Evolutionary conservation across 2,329 filamentous ascomycete genomes (phyloP), one percentile per base, ranked within the genome.

Genomic region (Sclerotinia subarctica): DNA sequence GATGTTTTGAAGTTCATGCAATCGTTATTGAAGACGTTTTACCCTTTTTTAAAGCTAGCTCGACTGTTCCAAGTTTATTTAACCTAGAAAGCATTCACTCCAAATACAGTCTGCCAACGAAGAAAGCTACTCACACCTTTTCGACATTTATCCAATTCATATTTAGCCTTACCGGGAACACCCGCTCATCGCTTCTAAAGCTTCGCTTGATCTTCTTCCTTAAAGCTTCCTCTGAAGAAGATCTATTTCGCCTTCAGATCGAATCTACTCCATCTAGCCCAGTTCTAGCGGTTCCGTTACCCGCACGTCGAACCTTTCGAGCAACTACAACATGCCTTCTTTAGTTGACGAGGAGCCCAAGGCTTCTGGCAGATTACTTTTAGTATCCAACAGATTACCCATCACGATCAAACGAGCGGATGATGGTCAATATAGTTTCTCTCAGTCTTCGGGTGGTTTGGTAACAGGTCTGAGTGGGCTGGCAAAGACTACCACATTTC

Each of bases 331-430:
- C 69, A 77, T 77, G 76, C 73, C 74, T 62, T 69, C 74, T 15
- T 49, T 73, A 35, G 64, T 71, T 32, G 49, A 74, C 69, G 73
- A 74, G 32, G 62, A 71, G 21, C 29, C 60, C 8, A 72, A 73
- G 53, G 67, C 69, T 24, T 71, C 73, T 29, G 75, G 74, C 69
- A 73, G 86, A 71, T 84, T 97, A 65, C 86, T 97, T 64, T 88
- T 98, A 59, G 89, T 97, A 74, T 97, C 94, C 47, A 99, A 99
- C 79, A 92, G 95, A 66, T 85, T 98, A 53, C 94, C 95, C 69
- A 96, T 98, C 79, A 98, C 94, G 72, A 96, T 98, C 82, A 97
- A 97, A 82, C 90, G 92, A 73, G 90, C 90, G 65, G 92, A 95
- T 64, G 92, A 97, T 83, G 94, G 93, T 76, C 90, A 90, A 78